Evolutionary conservation across 768 basidiomycete species (phyloP).

Genomic region (Daedaleopsis sinensis): DNA sequence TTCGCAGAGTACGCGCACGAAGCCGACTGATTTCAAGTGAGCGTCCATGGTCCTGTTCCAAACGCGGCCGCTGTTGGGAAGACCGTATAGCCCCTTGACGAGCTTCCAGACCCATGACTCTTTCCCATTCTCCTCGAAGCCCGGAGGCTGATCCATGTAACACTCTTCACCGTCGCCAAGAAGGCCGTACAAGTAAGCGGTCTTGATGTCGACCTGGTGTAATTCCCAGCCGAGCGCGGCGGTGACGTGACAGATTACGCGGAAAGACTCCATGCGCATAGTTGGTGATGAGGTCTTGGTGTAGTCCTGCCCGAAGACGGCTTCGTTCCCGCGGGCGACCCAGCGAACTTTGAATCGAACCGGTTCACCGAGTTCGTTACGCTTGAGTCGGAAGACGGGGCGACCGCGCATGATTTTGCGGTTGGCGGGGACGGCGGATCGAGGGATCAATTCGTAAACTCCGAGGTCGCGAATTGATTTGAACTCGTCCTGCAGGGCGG

Average conservation of each 20-base stretch:
- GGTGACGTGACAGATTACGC: slow-evolving; percentile 26
- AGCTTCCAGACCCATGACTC: slow-evolving; percentile 16
- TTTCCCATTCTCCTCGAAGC: slow-evolving; percentile 8
- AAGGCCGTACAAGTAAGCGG: slow-evolving; percentile 40
- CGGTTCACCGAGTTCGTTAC: slow-evolving; percentile 25
- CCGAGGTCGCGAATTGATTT: slow-evolving; percentile 12
- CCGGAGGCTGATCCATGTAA: slow-evolving; percentile 38
- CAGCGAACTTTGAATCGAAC: slow-evolving; percentile 37
- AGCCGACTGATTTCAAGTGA: slow-evolving; percentile 10
- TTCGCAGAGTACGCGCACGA: slow-evolving; percentile 14
- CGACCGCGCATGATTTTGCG: slow-evolving; percentile 8
- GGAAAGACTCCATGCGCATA: slow-evolving; percentile 42
- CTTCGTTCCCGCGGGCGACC: slow-evolving; percentile 46
- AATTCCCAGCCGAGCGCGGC: slow-evolving; percentile 38
- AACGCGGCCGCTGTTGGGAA: slow-evolving; percentile 20
- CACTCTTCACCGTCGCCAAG: slow-evolving; percentile 31
- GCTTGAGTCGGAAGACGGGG: slow-evolving; percentile 34
- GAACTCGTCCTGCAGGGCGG: slow-evolving; percentile 29
- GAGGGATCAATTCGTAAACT: slow-evolving; percentile 26
- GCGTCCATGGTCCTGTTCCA: slow-evolving; percentile 17
- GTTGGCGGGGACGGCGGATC: slow-evolving; percentile 22
- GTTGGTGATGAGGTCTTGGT: slow-evolving; percentile 44
- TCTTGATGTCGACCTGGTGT: slow-evolving; percentile 44
- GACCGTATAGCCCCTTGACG: slow-evolving; percentile 20
- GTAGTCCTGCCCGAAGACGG: slow-evolving; percentile 46